Evolutionary conservation across 163 green algal species (phyloP), one percentile per base, ranked within the genome.

Genomic region (Prototheca wickerhamii): DNA sequence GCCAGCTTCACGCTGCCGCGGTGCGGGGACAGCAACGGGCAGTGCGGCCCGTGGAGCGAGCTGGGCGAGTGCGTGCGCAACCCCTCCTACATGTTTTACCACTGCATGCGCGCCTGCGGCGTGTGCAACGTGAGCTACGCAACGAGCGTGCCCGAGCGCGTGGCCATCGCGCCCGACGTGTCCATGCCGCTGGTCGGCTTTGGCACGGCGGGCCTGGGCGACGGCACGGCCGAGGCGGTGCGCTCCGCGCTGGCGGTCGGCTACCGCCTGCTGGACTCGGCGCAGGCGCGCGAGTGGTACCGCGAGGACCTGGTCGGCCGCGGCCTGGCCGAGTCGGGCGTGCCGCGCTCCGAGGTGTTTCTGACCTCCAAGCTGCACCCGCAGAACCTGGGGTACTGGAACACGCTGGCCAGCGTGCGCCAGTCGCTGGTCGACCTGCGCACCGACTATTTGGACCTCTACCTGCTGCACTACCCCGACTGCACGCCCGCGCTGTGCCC

Each of bases 281-380:
- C 86, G 37, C 78, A 90, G 73, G 86, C 83, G 63, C 65, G 66
- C 0, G 87, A 92, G 63, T 95, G 87, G 87, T 95, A 95, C 40
- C 67, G 79, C 0, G 85, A 95, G 64, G 85, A 91, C 53, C 53
- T 85, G 32, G 81, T 93, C 15, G 88, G 82, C 0, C 84, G 70
- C 32, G 55, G 87, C 32, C 54, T 74, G 30, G 57, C 58, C 4
- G 50, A 68, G 49, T 68, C 37, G 29, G 53, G 67, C 29, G 60
- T 89, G 2, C 53, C 75, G 2, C 71, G 83, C 0, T 43, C 75
- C 20, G 43, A 81, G 31, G 33, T 90, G 4, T 94, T 91, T 60
- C 61, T 95, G 15, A 91, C 82, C 42, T 81, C 78, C 69, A 95
- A 95, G 74, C 34, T 93, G 21, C 87, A 95, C 72, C 87, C 89